These are phyloP conservation scores for Globisporangium alternatum DNA, from an alignment of 352 stramenopile genomes.

Conservation along the genomic window DNA sequence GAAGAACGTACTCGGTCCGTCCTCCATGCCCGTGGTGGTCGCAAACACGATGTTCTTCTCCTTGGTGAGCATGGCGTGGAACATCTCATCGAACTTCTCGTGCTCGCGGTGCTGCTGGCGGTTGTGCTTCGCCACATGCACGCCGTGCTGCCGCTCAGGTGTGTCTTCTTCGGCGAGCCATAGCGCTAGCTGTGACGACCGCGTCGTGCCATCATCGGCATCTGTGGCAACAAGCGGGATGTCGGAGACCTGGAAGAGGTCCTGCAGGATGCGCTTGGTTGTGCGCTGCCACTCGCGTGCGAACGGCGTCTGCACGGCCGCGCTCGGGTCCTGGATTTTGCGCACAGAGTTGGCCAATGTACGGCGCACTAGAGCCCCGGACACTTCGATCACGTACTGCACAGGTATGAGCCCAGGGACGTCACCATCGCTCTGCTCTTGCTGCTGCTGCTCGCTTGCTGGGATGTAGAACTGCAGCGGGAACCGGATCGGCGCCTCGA, in stretches of 20 bases:
- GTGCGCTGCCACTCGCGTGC: constrained; percentile 64
- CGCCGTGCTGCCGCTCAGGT: constrained; percentile 32
- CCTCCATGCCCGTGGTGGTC: constrained; percentile 69
- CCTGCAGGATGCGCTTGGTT: constrained; percentile 54
- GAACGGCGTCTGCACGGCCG: constrained; percentile 45
- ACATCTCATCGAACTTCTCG: constrained; percentile 56
- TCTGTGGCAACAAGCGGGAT: constrained; percentile 34
- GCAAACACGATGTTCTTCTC: constrained; percentile 79
- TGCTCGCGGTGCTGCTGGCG: constrained; percentile 36
- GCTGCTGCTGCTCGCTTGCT: constrained; percentile 6
- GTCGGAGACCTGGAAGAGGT: constrained; percentile 56
- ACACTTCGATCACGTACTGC: constrained; percentile 52
- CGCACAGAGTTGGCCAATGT: constrained; percentile 43
- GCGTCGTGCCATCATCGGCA: constrained; percentile 19
- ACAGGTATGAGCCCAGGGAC: constrained; percentile 11
- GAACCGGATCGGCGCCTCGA: constrained; percentile 40
- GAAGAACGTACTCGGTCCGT: constrained; percentile 46
- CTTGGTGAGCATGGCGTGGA: constrained; percentile 54
- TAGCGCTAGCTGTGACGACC: constrained; percentile 33
- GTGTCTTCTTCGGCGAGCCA: constrained; percentile 51
- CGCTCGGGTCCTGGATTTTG: constrained; percentile 23
- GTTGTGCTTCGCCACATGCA: constrained; percentile 42
- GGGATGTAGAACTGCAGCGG: constrained; percentile 56
- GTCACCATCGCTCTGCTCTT: not conserved
- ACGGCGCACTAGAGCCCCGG: constrained; percentile 43